Base-by-base conservation (phyloP, 2,329 filamentous ascomycete species). In the Aspergillus transmontanensis region DNA sequence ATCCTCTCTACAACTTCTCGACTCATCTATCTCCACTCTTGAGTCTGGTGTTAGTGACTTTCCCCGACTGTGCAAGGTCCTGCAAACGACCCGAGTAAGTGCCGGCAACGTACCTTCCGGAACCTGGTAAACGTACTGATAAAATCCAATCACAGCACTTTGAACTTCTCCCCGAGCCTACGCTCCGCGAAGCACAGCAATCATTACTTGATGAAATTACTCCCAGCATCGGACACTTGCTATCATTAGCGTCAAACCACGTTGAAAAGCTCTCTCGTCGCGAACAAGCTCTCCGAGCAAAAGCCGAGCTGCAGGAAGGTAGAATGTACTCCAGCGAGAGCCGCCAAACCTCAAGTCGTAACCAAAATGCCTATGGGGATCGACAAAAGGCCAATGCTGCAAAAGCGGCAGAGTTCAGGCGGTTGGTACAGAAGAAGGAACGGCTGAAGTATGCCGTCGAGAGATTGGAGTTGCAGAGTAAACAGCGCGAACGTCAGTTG, bases 121-220 rank as follows among this genome's bases (percentile, higher is more conserved):
- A 51, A 30, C 16, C 10, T 41, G 4, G 46, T 12, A 9, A 7
- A 43, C 12, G 12, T 56, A 34, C 30, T 63, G n/a, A 50, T 56
- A 58, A 57, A 58, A 32, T 23, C 34, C 46, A 30, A 48, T 32
- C 53, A 61, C 71, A 96, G 90, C 94, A 97, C 81, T 97, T 96
- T 79, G 94, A 97, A 77, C 88, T 97, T 48, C 91, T 97, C 70
- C 92, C 93, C 19, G 92, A 96, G 75, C 87, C 90, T 14, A 91
- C 91, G 58, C 87, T 97, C 51, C 89, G 89, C 65, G 86, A 90
- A 66, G 94, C 94, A 36, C 94, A 97, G 78, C 85, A 91, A 68
- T 89, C 92, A 5, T 87, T 97, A 21, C 90, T 93, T 71, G 91
- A 92, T 72, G 93, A 96, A 75, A 95, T 97, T 69, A 89, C 90